These are phyloP conservation scores for Aegilops sharonensis DNA, from an alignment of 176 grass and related monocot genomes.

Conservation along the genomic window DNA sequence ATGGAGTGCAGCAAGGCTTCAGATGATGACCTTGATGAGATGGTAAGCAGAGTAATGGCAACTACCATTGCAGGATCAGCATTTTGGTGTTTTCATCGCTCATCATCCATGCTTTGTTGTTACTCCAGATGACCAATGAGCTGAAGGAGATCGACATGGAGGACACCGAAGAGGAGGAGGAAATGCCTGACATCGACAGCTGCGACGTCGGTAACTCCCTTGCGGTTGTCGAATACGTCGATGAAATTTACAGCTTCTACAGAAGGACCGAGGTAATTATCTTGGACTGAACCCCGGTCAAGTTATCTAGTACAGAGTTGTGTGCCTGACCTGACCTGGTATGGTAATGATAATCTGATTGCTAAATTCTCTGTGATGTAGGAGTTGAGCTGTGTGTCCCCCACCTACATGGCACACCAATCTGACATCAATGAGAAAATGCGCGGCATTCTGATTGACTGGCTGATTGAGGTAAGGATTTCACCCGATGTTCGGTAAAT, in stretches of 20 bases:
- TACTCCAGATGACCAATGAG: conserved; percentile 53
- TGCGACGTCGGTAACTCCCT: conserved; percentile 67
- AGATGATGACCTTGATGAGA: conserved; percentile 20
- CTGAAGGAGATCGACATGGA: conserved; percentile 86
- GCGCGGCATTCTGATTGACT: conserved; percentile 86
- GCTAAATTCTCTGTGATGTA: not conserved
- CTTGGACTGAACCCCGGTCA: not conserved
- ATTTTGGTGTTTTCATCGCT: not conserved
- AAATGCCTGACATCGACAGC: conserved; percentile 65
- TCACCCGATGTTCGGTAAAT: not conserved
- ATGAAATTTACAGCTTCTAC: conserved; percentile 75
- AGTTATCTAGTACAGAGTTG: not conserved
- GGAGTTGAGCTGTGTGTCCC: conserved; percentile 64
- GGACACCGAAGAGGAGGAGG: conserved; percentile 55
- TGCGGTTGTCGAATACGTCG: conserved; percentile 80
- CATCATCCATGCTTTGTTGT: not conserved
- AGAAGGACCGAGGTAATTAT: conserved; percentile 61
- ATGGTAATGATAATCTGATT: conserved; percentile 16
- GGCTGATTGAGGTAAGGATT: conserved; percentile 75
- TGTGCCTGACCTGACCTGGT: not conserved
- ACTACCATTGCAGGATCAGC: too few relatives aligned
- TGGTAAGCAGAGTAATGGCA: conserved; percentile 33
- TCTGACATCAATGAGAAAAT: conserved; percentile 90
- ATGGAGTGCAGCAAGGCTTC: conserved; percentile 36
- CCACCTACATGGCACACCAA: conserved; percentile 72